Conservation (phyloP, 768 basidiomycete species). For the Auricularia heimuer region DNA sequence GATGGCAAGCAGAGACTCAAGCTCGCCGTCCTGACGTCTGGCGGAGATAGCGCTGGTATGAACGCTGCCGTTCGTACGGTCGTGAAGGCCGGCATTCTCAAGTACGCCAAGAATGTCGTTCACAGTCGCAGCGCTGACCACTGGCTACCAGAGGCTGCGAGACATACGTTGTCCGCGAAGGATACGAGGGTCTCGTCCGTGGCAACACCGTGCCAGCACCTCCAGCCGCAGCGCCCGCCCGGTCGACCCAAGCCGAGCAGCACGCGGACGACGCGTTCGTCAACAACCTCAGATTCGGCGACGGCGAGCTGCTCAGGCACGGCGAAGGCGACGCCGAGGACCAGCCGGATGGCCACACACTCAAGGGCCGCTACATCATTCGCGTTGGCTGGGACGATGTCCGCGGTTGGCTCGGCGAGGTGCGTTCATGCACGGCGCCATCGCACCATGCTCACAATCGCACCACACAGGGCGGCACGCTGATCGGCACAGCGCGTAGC, state of each 20-base stretch:
- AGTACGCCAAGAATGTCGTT: conserved; percentile 36
- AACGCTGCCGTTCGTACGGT: conserved; percentile 90
- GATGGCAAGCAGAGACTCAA: too few species aligned
- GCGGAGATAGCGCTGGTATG: conserved; percentile 98
- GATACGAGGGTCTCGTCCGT: conserved; percentile 93
- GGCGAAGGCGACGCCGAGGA: conserved; percentile 54
- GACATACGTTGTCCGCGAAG: conserved; percentile 92
- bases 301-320: conserved; percentile 65
- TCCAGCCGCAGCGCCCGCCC: conserved; percentile 18
- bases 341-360: conserved; percentile 49
- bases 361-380: conserved; percentile 89
- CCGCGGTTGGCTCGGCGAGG: conserved; percentile 86
- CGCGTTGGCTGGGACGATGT: conserved; percentile 98
- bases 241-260: conserved; percentile 16
- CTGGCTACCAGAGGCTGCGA: conserved; percentile 69
- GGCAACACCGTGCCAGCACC: conserved; percentile 53
- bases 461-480: conserved; percentile 67
- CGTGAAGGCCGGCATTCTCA: conserved; percentile 85
- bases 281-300: conserved; percentile 75
- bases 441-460: conserved; percentile 3
- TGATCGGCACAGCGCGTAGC: conserved; percentile 90
- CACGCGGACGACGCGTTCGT: conserved; percentile 26
- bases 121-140: neutral
- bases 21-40: conserved; percentile 85
- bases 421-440: conserved; percentile 21